Evolutionary conservation across 192 early-diverging fungal species (phyloP), one percentile per base, ranked within the genome.

Genomic region (Podila minutissima): DNA sequence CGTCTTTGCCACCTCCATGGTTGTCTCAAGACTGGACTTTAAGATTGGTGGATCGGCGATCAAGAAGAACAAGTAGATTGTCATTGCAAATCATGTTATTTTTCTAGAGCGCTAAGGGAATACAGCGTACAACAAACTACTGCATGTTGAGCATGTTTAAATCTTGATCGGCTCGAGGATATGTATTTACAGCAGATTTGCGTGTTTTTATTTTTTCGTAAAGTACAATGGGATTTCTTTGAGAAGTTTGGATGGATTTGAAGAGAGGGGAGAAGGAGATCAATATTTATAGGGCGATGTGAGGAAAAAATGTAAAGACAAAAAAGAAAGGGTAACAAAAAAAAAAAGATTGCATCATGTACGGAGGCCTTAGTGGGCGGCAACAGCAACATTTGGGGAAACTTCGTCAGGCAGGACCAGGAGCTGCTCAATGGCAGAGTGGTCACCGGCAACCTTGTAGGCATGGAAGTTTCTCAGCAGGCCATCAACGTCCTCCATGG

Each of bases 401-500:
- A 37, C 49, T 26, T 79, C 65, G 0, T 82, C 66, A 22, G 70
- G 62, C 32, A 59, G 20, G 67, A 77, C 66, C 71, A 85, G 72
- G 53, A 82, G 68, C 49, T 72, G 61, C 32, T 82, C 37, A 53
- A 85, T 77, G 3, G 75, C 71, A 10, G 68, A 64, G 37, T 91
- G 89, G 62, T 74, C 68, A 48, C 90, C 91, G 26, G 83, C 87
- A 12, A 60, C 74, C 89, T 89, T 91, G 83, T 91, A 90, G 24
- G 89, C 83, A 64, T 97, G 94, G 83, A 90, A 95, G 38, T 88
- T 76, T 59, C 94, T 87, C 62, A 97, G 76, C 5, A 97, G 72
- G 50, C 86, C 89, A 86, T 99, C 97, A 22, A 99, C 97, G 77
- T 96, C 95, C 64, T 98, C 97, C 79, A 99, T 88, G 73, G 88